A percentile compares a stretch with the other conserved stretches of the same genome.
These are phyloP conservation scores for Catunica adiposa DNA, from an alignment of 2,329 filamentous ascomycete species.

Conservation along the genomic window DNA sequence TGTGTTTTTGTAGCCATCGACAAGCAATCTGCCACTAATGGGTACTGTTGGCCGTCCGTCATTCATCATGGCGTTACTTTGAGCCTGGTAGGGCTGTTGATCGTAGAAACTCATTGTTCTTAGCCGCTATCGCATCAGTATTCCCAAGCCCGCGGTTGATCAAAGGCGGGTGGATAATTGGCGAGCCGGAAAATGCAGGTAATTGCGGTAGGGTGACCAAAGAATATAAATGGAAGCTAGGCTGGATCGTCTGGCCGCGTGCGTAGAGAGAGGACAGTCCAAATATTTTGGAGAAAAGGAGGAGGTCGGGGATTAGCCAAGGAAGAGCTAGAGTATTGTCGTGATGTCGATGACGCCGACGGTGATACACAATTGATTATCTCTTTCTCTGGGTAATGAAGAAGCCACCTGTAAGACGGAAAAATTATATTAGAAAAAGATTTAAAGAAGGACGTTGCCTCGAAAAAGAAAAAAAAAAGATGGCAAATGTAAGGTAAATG, in stretches of 20 bases:
- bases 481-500: background rate
- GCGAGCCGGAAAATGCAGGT: constrained; percentile 3
- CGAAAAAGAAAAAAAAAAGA: background rate
- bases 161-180: background rate
- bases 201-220: background rate
- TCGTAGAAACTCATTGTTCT: background rate
- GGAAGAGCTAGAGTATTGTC: background rate
- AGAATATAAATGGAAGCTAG: constrained; percentile 3
- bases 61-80: constrained; percentile 4
- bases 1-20: constrained; percentile 11
- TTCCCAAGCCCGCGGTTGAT: background rate
- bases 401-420: background rate
- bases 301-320: background rate
- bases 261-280: background rate
- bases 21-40: constrained; percentile 9
- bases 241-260: background rate
- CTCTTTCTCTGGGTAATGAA: background rate
- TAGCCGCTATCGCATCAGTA: background rate
- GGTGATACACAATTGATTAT: background rate
- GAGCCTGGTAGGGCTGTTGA: background rate
- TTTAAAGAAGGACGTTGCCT: background rate
- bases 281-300: constrained; percentile 2
- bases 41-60: constrained; percentile 1
- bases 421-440: background rate
- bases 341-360: background rate